Percentiles rank a stretch among this genome's conserved stretches.
Evolutionary conservation across 2,329 filamentous ascomycete genomes (phyloP).

Genomic region (Dactylellina drechsleri): DNA sequence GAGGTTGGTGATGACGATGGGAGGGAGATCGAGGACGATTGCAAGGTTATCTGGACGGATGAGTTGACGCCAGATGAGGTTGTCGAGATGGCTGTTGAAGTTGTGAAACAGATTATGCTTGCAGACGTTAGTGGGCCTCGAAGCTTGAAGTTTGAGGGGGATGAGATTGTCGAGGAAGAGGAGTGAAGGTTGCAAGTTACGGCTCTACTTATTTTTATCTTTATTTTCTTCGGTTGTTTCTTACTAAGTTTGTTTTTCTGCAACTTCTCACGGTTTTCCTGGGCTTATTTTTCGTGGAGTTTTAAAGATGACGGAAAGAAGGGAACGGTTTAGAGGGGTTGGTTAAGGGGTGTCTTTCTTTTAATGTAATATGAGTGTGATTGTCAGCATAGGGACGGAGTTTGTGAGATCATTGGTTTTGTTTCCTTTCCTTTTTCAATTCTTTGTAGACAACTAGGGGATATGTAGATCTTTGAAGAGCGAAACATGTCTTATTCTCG

Average conservation of each 20-base stretch:
- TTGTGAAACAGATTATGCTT: conserved; percentile 42
- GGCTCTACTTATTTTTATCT: neutral
- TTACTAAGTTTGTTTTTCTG: neutral
- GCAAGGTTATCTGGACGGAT: conserved; percentile 44
- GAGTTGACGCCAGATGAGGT: conserved; percentile 39
- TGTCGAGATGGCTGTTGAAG: conserved; percentile 38
- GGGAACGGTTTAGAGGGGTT: no score
- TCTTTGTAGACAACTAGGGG: no score
- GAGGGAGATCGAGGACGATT: conserved; percentile 30
- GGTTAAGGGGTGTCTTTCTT: conserved; percentile 2
- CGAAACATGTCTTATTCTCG: no score
- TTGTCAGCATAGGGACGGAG: conserved; percentile 19
- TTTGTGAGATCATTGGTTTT: neutral
- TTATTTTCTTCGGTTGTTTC: neutral
- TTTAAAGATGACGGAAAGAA: no score
- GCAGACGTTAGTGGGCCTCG: conserved; percentile 1
- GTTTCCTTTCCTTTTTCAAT: no score
- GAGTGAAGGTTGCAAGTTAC: neutral
- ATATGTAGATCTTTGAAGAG: no score
- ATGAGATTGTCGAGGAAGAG: neutral
- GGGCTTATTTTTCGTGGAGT: neutral
- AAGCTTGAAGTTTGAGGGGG: conserved; percentile 7
- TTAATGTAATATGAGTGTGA: conserved; percentile 9
- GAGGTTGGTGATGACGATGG: conserved; percentile 11
- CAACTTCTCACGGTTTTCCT: neutral